A percentile compares a stretch with the other conserved stretches of the same genome.
These are phyloP conservation scores for Microcos paniculata DNA, from an alignment of 345 rosid species.

Conservation along the genomic window DNA sequence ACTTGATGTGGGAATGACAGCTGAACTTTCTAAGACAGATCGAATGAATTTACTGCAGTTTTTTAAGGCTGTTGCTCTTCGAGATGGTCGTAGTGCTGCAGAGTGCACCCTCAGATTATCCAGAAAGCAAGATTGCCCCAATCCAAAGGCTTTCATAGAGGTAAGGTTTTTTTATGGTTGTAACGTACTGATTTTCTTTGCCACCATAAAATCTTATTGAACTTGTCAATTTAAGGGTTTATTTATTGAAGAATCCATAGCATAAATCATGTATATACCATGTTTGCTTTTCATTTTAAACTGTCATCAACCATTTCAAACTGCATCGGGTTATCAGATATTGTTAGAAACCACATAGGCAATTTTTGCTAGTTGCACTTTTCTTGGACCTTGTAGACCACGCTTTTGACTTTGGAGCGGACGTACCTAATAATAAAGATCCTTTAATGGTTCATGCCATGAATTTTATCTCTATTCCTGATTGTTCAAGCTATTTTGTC, in stretches of 20 bases:
- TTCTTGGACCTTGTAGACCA: neutral
- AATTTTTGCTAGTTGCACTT: neutral
- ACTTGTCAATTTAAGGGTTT: neutral
- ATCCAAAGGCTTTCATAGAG: conserved; percentile 63
- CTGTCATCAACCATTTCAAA: neutral
- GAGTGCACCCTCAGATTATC: conserved; percentile 63
- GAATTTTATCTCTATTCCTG: neutral
- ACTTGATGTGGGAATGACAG: conserved; percentile 88
- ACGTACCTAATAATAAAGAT: neutral
- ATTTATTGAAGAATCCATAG: neutral
- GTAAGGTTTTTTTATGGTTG: conserved; percentile 27
- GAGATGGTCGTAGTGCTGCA: conserved; percentile 79
- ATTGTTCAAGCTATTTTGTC: no score
- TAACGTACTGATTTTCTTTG: neutral
- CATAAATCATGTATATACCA: neutral
- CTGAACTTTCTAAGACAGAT: conserved; percentile 68
- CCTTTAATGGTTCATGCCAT: neutral
- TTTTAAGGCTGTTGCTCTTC: conserved; percentile 67
- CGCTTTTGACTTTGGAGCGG: neutral
- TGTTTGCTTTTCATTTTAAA: neutral
- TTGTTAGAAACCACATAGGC: neutral
- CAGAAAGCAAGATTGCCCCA: conserved; percentile 61
- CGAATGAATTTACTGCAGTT: conserved; percentile 60
- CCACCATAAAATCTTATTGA: neutral
- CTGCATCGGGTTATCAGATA: neutral